Percentiles rank a stretch among this genome's conserved stretches.
Conservation (phyloP, 441 rosid species). For the Populus hybrid region DNA sequence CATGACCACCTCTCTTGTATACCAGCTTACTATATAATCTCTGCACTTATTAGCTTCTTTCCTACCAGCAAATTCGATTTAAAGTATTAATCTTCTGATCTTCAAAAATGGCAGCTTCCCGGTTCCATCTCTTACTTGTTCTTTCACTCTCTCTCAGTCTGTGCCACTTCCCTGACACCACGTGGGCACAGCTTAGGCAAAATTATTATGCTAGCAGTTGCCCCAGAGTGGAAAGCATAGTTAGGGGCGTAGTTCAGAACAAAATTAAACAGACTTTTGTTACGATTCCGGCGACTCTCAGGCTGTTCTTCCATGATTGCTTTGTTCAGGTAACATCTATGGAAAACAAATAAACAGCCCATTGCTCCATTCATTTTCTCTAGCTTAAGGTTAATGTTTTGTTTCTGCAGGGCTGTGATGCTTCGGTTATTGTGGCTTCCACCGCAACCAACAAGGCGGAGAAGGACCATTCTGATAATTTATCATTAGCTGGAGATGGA, state of each 20-base stretch:
- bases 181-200: slow-evolving; percentile 54
- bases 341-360: not conserved
- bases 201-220: slow-evolving; percentile 61
- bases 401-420: slow-evolving; percentile 70
- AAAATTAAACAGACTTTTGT: slow-evolving; percentile 59
- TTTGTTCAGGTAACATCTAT: slow-evolving; percentile 47
- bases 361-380: not conserved
- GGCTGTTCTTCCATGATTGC: slow-evolving; percentile 90
- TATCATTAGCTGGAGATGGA: slow-evolving; percentile 86
- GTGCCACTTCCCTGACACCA: slow-evolving; percentile 28
- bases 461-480: slow-evolving; percentile 76
- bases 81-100: not conserved
- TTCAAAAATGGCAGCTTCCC: slow-evolving; percentile 19
- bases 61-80: no score
- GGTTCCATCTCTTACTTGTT: slow-evolving; percentile 4
- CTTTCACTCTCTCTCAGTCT: slow-evolving; percentile 31
- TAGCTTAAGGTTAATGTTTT: not conserved
- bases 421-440: slow-evolving; percentile 63
- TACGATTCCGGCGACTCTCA: slow-evolving; percentile 69
- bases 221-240: slow-evolving; percentile 70
- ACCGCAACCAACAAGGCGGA: slow-evolving; percentile 52
- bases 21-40: no score
- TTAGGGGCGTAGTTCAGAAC: slow-evolving; percentile 40
- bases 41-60: no score
- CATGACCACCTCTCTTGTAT: no score